phyloP scores from a whole-genome alignment of 164 flowering plant species.

The Tetracentron sinense region DNA sequence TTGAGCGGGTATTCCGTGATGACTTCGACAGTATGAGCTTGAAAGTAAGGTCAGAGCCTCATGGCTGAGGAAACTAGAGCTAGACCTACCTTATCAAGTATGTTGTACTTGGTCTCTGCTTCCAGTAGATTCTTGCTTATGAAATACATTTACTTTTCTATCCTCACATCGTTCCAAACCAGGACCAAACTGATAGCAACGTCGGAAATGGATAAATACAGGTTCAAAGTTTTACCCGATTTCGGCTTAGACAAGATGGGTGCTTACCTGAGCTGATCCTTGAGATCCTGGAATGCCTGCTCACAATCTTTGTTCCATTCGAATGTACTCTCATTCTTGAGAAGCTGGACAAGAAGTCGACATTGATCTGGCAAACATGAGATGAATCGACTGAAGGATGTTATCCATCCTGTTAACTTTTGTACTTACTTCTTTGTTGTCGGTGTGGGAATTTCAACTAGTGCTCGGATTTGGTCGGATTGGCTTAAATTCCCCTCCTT shows the following conservation, averaged over 20 bases:
- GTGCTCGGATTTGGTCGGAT: background rate
- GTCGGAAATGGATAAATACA: background rate
- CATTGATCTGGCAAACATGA: background rate
- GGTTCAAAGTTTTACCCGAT: background rate
- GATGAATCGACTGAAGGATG: background rate
- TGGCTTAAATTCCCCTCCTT: background rate
- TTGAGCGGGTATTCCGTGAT: no score
- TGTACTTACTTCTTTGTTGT: background rate
- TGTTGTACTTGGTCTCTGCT: background rate
- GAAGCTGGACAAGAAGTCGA: background rate
- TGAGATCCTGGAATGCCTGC: constrained; percentile 1
- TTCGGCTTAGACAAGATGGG: background rate
- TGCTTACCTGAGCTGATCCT: background rate
- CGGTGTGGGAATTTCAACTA: background rate
- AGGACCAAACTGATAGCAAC: background rate
- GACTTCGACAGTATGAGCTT: background rate
- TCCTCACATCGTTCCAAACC: background rate
- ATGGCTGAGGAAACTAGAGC: background rate
- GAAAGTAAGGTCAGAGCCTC: constrained; percentile 1
- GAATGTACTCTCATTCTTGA: no score
- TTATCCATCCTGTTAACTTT: background rate
- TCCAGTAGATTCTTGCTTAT: background rate
- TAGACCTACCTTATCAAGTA: background rate
- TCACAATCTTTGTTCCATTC: no score
- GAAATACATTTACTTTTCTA: background rate